Percentiles rank a stretch among this genome's conserved stretches.
Evolutionary conservation across 768 basidiomycete species (phyloP).

Genomic region (Paxillus involutus): DNA sequence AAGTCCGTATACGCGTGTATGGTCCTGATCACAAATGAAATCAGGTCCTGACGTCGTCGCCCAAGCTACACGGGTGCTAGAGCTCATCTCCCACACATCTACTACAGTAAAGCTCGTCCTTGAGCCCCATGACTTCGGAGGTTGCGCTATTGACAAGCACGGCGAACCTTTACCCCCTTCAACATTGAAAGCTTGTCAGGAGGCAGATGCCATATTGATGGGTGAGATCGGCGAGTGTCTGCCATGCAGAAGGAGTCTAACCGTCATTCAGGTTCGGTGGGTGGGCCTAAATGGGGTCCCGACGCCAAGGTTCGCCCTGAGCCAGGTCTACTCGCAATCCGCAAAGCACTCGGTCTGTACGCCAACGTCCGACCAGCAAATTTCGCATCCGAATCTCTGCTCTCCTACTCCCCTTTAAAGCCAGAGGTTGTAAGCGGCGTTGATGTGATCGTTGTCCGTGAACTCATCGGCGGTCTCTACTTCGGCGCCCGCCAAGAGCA

Average conservation of each 20-base stretch:
- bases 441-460: conserved; percentile 92
- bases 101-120: conserved; percentile 71
- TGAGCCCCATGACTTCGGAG: conserved; percentile 81
- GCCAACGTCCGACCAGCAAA: conserved; percentile 98
- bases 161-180: conserved; percentile 84
- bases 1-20: background rate
- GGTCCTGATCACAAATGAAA: background rate
- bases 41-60: conserved; percentile 87
- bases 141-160: conserved; percentile 84
- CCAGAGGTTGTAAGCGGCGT: conserved; percentile 79
- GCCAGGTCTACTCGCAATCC: conserved; percentile 80
- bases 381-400: conserved; percentile 88
- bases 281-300: conserved; percentile 99
- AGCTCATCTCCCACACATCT: conserved; percentile 63
- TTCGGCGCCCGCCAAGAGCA: conserved; percentile 93
- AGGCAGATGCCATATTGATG: conserved; percentile 95
- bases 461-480: conserved; percentile 95
- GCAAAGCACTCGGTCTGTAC: conserved; percentile 93
- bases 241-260: conserved; percentile 4
- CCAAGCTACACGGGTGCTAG: conserved; percentile 82
- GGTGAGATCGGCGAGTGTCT: conserved; percentile 50
- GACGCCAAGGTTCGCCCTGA: conserved; percentile 88
- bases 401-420: conserved; percentile 87
- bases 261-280: conserved; percentile 76
- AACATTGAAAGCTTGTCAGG: conserved; percentile 86